Evolutionary conservation across 352 stramenopile species (phyloP).

Genomic region (Phytophthora pluvialis): DNA sequence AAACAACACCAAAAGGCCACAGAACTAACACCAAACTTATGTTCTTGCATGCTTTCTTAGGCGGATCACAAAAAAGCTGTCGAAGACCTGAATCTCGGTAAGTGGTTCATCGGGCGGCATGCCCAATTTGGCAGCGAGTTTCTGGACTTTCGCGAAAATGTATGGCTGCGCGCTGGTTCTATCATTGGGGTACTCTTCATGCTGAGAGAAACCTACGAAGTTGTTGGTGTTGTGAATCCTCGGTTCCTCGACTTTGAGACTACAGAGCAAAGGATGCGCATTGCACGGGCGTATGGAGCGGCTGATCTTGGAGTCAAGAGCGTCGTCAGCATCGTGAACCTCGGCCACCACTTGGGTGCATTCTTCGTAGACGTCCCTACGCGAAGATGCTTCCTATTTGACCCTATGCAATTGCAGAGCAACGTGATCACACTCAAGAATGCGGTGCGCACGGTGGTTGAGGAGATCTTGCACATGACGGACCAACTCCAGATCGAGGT

Average conservation of each 20-base stretch:
- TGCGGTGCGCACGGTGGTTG: background rate
- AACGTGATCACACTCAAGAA: background rate
- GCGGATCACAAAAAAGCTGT: slow-evolving; percentile 3
- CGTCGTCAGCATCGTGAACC: slow-evolving; percentile 11
- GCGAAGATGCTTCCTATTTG: slow-evolving; percentile 3
- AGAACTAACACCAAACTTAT: slow-evolving; percentile 1
- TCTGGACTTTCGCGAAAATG: slow-evolving; percentile 13
- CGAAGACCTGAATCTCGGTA: slow-evolving; percentile 1
- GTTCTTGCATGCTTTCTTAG: background rate
- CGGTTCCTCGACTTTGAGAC: slow-evolving; percentile 8
- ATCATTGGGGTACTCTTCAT: slow-evolving; percentile 13
- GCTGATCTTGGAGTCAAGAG: background rate
- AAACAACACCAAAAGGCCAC: slow-evolving; percentile 7
- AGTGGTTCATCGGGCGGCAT: slow-evolving; percentile 2
- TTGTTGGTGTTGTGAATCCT: slow-evolving; percentile 6
- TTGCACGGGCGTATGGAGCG: background rate
- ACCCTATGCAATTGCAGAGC: slow-evolving; percentile 6
- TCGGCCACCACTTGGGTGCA: slow-evolving; percentile 5
- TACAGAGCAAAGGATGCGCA: slow-evolving; percentile 2
- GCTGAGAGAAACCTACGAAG: slow-evolving; percentile 3
- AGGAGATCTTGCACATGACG: slow-evolving; percentile 3
- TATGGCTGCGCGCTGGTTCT: slow-evolving; percentile 9
- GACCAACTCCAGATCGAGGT: slow-evolving; percentile 8
- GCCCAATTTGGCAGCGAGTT: slow-evolving; percentile 7
- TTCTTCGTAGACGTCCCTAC: slow-evolving; percentile 1